Evolutionary conservation across 495 filamentous ascomycete genomes (phyloP).

Genomic region (Neurospora terricola): DNA sequence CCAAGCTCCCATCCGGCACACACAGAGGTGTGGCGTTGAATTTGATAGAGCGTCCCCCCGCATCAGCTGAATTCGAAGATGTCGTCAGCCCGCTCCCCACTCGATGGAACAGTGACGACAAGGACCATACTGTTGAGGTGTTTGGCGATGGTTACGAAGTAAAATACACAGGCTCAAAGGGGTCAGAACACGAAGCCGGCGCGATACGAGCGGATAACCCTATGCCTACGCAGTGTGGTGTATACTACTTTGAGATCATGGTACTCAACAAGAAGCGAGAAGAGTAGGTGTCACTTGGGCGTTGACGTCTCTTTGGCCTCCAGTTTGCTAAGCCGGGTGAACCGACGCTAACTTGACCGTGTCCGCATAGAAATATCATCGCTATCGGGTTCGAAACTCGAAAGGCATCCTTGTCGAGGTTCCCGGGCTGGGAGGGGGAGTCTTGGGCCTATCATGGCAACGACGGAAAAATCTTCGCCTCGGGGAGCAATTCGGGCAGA

Average conservation of each 20-base stretch:
- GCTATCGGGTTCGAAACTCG: constrained; percentile 77
- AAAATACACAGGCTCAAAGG: constrained; percentile 45
- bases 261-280: constrained; percentile 77
- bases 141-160: constrained; percentile 67
- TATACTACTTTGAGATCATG: constrained; percentile 96
- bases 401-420: constrained; percentile 64
- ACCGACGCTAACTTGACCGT: constrained; percentile 11
- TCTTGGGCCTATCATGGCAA: constrained; percentile 98
- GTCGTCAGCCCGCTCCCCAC: constrained; percentile 60
- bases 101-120: constrained; percentile 74
- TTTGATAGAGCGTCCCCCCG: background rate
- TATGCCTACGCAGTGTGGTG: constrained; percentile 85
- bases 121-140: constrained; percentile 62
- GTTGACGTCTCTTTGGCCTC: background rate
- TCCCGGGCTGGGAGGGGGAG: constrained; percentile 91
- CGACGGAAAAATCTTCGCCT: constrained; percentile 79
- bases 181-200: constrained; percentile 66
- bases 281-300: constrained; percentile 50
- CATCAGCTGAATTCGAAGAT: constrained; percentile 29
- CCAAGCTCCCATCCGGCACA: constrained; percentile 49
- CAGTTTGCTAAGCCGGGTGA: background rate
- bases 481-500: constrained; percentile 57
- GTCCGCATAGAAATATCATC: constrained; percentile 52
- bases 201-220: constrained; percentile 76
- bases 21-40: constrained; percentile 40